Base-by-base conservation (phyloP, 164 flowering plant species). In the Cinnamomum micranthum region DNA sequence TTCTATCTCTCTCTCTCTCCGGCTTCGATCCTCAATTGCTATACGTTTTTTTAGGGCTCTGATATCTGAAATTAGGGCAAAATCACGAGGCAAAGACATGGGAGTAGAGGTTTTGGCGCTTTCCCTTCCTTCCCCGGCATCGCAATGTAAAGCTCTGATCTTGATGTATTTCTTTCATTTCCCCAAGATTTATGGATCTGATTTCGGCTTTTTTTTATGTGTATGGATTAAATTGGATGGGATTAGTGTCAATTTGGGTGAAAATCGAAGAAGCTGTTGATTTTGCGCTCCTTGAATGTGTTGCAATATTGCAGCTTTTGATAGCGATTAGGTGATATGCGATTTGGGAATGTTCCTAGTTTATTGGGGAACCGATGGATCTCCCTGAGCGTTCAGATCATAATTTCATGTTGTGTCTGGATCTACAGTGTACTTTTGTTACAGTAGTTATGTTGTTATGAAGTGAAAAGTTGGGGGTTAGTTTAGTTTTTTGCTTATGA, bases 21-120 rank as follows among this genome's bases (percentile, higher is more conserved):
- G 22, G 28, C 22, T 41, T 64, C 51, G 11, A 20, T 41, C 13
- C 64, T 27, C 14, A 23, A 9, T 19, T 6, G 41, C 47, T 63
- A n/a, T 2, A 28, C n/a, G 14, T 47, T 1, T 1, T 15, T 65
- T 25, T n/a, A 17, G 59, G n/a, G 31, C 69, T 64, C 19, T 2
- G 4, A 31, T 17, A 24, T 41, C 11, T n/a, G 69, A 27, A 63
- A 63, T 23, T 72, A 72, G 74, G 52, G 74, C 27, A 62, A 41
- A n/a, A 64, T 10, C 28, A 64, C 1, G 0, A 2, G 12, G 28
- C n/a, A 27, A 15, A 28, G 33, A 10, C 33, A 77, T 77, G 80
- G 80, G 75, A 31, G 73, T 77, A 20, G 80, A 77, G 64, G 73
- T 77, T 47, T 76, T 73, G 6, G 69, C 80, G 62, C 76, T 77